Evolutionary conservation across 805 yeast species (phyloP), one percentile per base, ranked within the genome.

Genomic region (Saccharomycopsis babjevae): DNA sequence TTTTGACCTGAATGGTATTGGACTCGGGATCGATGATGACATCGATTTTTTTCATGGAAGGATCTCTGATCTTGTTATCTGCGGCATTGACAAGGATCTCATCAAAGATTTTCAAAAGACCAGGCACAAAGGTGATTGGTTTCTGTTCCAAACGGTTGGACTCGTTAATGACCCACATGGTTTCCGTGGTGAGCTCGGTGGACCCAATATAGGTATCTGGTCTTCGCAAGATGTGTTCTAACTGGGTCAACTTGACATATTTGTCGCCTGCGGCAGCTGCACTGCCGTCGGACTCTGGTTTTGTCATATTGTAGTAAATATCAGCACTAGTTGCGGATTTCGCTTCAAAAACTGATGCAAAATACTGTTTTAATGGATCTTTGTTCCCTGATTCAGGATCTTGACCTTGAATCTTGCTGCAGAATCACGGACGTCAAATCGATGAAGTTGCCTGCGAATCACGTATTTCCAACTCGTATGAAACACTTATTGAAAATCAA

Each of bases 191-290:
- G 59, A 80, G 82, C 74, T 94, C 99, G 28, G 92, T 87, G 1
- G 97, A 91, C 5, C 99, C 99, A 67, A 94, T 86, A 74, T 94
- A 94, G 2, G 99, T 93, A 72, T 94, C 99, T 0, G 99, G 99
- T 73, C 99, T 86, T 73, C 91, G 91, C 69, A 94, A 78, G 61
- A 94, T 93, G 78, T 94, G 99, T 70, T 94, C 98, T 68, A 94
- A 79, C 74, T 93, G 99, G 2, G 97, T 86, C 56, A 94, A 84
- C 76, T 89, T 89, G 74, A 93, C 98, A 75, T 94, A 94, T 68
- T 89, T 91, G 59, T 87, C 88, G 18, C 60, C 60, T 11, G 50
- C 46, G 28, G 52, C 52, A 46, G 32, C 13, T 1, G 32, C 25
- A 25, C 15, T 34, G 38, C 38, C 15, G 11, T 34, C 3, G 3